Evolutionary conservation across 1,284 basidiomycete genomes (phyloP).

Genomic region (Fomitopsis schrenkii): DNA sequence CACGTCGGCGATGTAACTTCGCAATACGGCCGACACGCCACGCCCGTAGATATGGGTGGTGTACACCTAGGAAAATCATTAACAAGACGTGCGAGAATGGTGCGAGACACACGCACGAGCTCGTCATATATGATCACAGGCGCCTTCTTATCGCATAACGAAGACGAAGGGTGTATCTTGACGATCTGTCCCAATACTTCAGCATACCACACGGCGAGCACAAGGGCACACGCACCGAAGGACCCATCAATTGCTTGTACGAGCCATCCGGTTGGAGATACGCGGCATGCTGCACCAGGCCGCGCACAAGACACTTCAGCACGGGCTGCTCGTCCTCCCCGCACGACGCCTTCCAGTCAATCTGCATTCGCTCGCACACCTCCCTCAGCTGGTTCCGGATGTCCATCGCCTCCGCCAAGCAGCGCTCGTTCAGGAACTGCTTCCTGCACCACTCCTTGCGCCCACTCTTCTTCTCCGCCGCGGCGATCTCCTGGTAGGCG

Average conservation of each 20-base stretch:
- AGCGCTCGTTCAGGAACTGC: slow-evolving; percentile 83
- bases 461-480: slow-evolving; percentile 40
- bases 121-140: slow-evolving; percentile 90
- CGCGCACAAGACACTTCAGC: slow-evolving; percentile 64
- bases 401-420: slow-evolving; percentile 78
- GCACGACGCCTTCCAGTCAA: slow-evolving; percentile 57
- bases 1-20: slow-evolving; percentile 41
- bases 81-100: slow-evolving; percentile 1
- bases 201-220: background rate
- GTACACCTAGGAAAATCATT: slow-evolving; percentile 52
- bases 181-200: slow-evolving; percentile 45
- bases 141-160: slow-evolving; percentile 73
- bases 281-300: slow-evolving; percentile 80
- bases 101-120: slow-evolving; percentile 52
- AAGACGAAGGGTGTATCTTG: slow-evolving; percentile 87
- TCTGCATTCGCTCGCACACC: slow-evolving; percentile 57
- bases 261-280: slow-evolving; percentile 78
- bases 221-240: slow-evolving; percentile 49
- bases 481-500: slow-evolving; percentile 67
- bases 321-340: slow-evolving; percentile 61
- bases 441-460: slow-evolving; percentile 77
- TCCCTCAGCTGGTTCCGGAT: slow-evolving; percentile 80
- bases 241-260: slow-evolving; percentile 82
- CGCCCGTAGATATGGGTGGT: slow-evolving; percentile 87
- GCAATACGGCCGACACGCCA: slow-evolving; percentile 78